Evolutionary conservation across 345 rosid species (phyloP).

Genomic region (Angophora floribunda): DNA sequence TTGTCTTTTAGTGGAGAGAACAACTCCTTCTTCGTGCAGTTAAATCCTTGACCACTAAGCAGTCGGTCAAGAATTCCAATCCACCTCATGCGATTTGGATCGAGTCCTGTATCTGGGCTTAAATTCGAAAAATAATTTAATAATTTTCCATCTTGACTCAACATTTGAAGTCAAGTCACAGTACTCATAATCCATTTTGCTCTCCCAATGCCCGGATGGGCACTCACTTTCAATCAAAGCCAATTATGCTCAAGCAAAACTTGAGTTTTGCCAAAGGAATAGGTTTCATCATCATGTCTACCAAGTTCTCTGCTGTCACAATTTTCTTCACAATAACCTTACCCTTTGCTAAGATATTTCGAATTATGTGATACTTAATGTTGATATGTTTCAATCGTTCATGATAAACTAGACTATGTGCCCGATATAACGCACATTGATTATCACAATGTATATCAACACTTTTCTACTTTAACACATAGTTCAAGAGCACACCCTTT

Average conservation of each 20-base stretch:
- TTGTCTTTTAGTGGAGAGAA: too few species aligned
- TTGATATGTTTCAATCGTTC: neutral
- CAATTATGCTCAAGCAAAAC: neutral
- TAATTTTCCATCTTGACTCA: neutral
- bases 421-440: neutral
- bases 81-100: neutral
- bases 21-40: too few species aligned
- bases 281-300: neutral
- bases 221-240: neutral
- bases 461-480: neutral
- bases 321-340: neutral
- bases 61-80: neutral
- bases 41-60: neutral
- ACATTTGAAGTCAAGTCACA: neutral
- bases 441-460: neutral
- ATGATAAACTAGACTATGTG: too few species aligned
- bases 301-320: accelerated
- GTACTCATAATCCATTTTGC: neutral
- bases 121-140: too few species aligned
- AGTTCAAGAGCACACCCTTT: neutral
- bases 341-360: neutral
- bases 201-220: accelerated
- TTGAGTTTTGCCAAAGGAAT: too few species aligned
- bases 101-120: neutral
- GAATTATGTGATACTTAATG: neutral